A percentile compares a stretch with the other conserved stretches of the same genome.
Evolutionary conservation across 129 eudicot genomes (phyloP).

Genomic region (Flaveria robusta): DNA sequence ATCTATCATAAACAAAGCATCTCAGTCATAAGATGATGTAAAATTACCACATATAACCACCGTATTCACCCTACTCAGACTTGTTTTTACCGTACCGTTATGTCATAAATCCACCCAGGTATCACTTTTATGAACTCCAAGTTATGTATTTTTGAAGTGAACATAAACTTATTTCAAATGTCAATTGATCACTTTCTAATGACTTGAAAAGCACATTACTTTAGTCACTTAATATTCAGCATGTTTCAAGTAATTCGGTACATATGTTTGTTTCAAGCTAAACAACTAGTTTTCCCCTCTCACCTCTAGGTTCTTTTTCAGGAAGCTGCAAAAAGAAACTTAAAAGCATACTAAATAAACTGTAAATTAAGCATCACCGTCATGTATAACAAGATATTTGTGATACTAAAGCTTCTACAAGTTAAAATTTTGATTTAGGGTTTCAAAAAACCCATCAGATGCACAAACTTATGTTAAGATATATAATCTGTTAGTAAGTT

Average conservation of each 20-base stretch:
- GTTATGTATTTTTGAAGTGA: not conserved
- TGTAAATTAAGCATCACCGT: not conserved
- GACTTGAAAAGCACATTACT: not conserved
- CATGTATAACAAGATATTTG: not conserved
- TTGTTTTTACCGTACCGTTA: conserved; percentile 31
- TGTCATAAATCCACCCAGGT: not conserved
- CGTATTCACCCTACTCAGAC: conserved; percentile 43
- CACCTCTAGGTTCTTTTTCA: not conserved
- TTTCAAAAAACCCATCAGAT: not conserved
- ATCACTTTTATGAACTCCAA: conserved; percentile 10
- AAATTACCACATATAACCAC: conserved; percentile 41
- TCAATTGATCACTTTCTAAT: not conserved
- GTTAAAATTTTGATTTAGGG: not conserved
- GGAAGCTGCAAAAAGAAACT: conserved; percentile 2
- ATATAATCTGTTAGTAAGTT: too few species aligned
- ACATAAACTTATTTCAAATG: not conserved
- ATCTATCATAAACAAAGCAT: conserved; percentile 96
- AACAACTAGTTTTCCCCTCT: not conserved
- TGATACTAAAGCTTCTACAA: not conserved
- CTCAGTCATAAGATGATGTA: conserved; percentile 79
- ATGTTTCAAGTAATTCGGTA: not conserved
- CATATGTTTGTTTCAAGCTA: not conserved
- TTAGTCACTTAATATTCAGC: not conserved
- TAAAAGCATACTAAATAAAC: not conserved
- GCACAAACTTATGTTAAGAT: not conserved